These are phyloP conservation scores for Barbatosphaeria neglecta DNA, from an alignment of 495 filamentous ascomycete species.

Conservation along the genomic window DNA sequence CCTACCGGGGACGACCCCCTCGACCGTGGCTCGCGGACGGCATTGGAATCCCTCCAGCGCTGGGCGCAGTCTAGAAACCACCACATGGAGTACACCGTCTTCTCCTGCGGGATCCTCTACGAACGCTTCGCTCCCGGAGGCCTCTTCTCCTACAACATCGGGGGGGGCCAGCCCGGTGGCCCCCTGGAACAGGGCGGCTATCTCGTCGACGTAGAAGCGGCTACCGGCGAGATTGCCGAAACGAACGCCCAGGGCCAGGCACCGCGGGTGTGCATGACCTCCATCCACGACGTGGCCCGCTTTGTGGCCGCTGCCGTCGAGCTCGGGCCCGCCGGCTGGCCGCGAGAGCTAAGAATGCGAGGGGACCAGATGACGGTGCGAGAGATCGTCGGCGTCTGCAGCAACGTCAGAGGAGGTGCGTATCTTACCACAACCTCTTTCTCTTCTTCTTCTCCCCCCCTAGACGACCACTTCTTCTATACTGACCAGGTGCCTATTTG, in stretches of 20 bases:
- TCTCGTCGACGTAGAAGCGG: conserved; percentile 46
- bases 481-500: conserved; percentile 2
- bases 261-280: conserved; percentile 51
- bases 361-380: conserved; percentile 48
- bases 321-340: conserved; percentile 50
- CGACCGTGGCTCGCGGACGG: conserved; percentile 32
- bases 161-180: conserved; percentile 21
- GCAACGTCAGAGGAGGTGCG: conserved; percentile 28
- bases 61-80: conserved; percentile 27
- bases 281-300: conserved; percentile 51
- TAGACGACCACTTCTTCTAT: too few species aligned
- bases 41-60: conserved; percentile 43
- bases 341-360: conserved; percentile 51
- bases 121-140: conserved; percentile 60
- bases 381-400: conserved; percentile 35
- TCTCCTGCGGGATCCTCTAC: conserved; percentile 66
- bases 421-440: conserved; percentile 1
- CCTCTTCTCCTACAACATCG: conserved; percentile 42
- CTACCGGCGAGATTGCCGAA: conserved; percentile 47
- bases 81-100: conserved; percentile 50
- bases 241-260: conserved; percentile 33
- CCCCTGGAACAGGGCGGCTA: conserved; percentile 48
- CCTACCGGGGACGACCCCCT: conserved; percentile 44
- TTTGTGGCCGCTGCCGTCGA: conserved; percentile 54
- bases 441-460: background rate